Evolutionary conservation across 176 grass and related monocot genomes (phyloP).

Genomic region (Luzula sylvatica): DNA sequence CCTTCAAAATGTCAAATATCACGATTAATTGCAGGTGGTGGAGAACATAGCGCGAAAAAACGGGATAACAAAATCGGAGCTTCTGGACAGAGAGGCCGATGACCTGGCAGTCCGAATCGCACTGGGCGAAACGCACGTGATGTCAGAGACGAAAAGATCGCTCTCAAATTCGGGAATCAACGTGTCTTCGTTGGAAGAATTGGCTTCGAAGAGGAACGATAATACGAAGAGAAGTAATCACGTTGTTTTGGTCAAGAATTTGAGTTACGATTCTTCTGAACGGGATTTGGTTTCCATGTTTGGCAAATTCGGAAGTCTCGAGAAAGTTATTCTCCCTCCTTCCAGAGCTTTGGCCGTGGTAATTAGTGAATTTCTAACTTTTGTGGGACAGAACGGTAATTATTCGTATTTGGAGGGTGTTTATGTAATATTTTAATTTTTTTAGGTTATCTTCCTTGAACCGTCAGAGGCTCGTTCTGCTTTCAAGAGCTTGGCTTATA

Average conservation of each 20-base stretch:
- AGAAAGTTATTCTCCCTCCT: slow-evolving; percentile 77
- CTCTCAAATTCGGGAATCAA: slow-evolving; percentile 77
- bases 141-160: slow-evolving; percentile 79
- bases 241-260: slow-evolving; percentile 92
- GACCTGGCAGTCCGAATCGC: slow-evolving; percentile 71
- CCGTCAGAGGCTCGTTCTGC: slow-evolving; percentile 55
- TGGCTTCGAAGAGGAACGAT: slow-evolving; percentile 61
- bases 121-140: slow-evolving; percentile 80
- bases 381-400: slow-evolving; percentile 12
- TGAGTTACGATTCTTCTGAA: slow-evolving; percentile 69
- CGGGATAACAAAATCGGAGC: slow-evolving; percentile 73
- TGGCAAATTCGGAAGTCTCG: slow-evolving; percentile 66
- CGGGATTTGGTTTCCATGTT: slow-evolving; percentile 70
- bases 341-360: slow-evolving; percentile 88
- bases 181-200: slow-evolving; percentile 65
- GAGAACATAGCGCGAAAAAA: slow-evolving; percentile 93
- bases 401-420: neutral
- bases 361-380: slow-evolving; percentile 29
- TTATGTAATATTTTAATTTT: slow-evolving; percentile 11
- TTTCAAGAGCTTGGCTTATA: slow-evolving; percentile 84
- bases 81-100: slow-evolving; percentile 85
- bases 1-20: too few relatives aligned
- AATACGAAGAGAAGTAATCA: slow-evolving; percentile 83
- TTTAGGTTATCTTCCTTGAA: slow-evolving; percentile 86
- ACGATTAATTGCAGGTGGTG: slow-evolving; percentile 58